Evolutionary conservation across 192 early-diverging fungal genomes (phyloP).

Genomic region (Coemansia sp.): DNA sequence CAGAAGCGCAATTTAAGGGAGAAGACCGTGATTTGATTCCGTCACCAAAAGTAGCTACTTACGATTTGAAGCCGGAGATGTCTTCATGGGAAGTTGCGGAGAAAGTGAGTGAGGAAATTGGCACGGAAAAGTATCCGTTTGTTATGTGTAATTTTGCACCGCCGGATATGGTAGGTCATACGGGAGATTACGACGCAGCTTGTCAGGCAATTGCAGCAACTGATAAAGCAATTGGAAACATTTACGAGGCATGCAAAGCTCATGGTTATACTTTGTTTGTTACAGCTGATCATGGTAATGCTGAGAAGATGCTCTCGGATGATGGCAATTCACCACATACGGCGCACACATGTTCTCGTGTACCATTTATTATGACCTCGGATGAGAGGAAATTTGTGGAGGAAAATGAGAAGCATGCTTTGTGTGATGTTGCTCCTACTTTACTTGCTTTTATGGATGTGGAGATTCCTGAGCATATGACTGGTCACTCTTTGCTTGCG

Average conservation of each 20-base stretch:
- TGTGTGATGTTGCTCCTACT: conserved; percentile 98
- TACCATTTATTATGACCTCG: conserved; percentile 74
- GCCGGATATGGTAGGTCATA: conserved; percentile 98
- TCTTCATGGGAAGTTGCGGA: conserved; percentile 83
- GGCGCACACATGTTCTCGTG: conserved; percentile 87
- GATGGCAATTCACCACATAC: conserved; percentile 89
- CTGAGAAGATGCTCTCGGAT: conserved; percentile 94
- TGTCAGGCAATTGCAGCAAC: conserved; percentile 90
- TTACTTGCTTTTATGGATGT: conserved; percentile 90
- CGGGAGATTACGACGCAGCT: conserved; percentile 91
- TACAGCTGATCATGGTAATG: conserved; percentile 99
- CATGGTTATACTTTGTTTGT: conserved; percentile 90
- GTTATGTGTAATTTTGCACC: conserved; percentile 99
- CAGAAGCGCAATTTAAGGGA: conserved; percentile 81
- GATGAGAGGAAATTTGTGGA: conserved; percentile 56
- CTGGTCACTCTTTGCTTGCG: conserved; percentile 68
- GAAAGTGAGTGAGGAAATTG: conserved; percentile 83
- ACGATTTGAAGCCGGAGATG: conserved; percentile 97
- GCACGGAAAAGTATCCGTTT: conserved; percentile 78
- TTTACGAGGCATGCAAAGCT: conserved; percentile 89
- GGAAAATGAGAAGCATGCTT: conserved; percentile 61
- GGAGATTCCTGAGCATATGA: conserved; percentile 94
- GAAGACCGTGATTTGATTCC: conserved; percentile 91
- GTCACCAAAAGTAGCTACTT: conserved; percentile 95
- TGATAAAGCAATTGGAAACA: conserved; percentile 89